Base-by-base conservation (phyloP, 176 grass and related monocot species). In the Neostapfia colusana region DNA sequence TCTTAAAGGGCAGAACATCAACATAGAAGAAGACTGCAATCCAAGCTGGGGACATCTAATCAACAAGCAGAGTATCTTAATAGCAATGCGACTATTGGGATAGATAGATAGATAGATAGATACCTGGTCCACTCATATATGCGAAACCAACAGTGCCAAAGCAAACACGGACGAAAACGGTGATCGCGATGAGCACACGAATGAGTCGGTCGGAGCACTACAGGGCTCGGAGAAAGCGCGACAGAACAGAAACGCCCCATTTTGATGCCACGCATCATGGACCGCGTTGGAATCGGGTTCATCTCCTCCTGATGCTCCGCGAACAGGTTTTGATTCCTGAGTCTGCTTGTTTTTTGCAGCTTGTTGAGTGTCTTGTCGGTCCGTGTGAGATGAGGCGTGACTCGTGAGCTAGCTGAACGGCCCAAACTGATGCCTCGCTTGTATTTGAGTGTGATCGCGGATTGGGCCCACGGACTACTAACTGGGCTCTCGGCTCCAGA, bases 121-220 rank as follows among this genome's bases (percentile, higher is more conserved):
- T 60, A 59, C 40, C 16, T 59, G 10, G 39, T 28, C 83, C 69
- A 73, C 61, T 59, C 48, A 20, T 51, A 20, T 51, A n/a, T 59
- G 34, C 16, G 59, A 73, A 66, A 26, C 34, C 56, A 85, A n/a
- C n/a, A 50, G 18, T 50, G 40, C 16, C 4, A 27, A 28, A 24
- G 21, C 39, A 60, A 66, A 74, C 69, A 85, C 4, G 50, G 67
- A 85, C 17, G 40, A 27, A 73, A 46, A 21, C 4, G 10, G 1
- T 59, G 68, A 79, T n/a, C 39, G 65, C 37, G 74, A 69, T 42
- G 54, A 62, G 65, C 81, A 70, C 45, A 50, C 38, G 23, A 2
- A 56, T 28, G 0, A 3, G n/a, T 26, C 17, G 8, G 26, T 10
- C 0, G 63, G 14, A 60, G 72, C 40, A 68, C 44, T 31, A 18